Percentiles rank a stretch among this genome's conserved stretches.
These are phyloP conservation scores for Cylindrotheca closterium DNA, from an alignment of 108 stramenopile species.

Conservation along the genomic window DNA sequence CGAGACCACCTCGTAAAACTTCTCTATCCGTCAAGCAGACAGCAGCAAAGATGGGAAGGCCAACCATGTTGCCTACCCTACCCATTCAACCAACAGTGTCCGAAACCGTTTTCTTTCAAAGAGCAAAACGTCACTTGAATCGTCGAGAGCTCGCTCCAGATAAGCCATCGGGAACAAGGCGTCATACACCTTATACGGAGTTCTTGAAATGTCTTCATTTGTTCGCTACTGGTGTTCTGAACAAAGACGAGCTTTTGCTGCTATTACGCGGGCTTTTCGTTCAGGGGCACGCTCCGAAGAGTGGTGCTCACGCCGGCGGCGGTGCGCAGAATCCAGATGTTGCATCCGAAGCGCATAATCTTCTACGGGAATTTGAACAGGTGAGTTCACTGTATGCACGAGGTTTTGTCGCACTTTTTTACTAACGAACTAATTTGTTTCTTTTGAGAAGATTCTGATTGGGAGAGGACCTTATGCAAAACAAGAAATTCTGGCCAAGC, in stretches of 20 bases:
- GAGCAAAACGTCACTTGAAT: conserved; percentile 65
- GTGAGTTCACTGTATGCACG: conserved; percentile 21
- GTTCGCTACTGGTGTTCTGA: conserved; percentile 83
- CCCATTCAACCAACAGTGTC: conserved; percentile 60
- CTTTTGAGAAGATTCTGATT: conserved; percentile 39
- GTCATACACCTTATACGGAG: conserved; percentile 86
- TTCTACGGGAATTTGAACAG: conserved; percentile 70
- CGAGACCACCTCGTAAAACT: conserved; percentile 70
- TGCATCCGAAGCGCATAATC: conserved; percentile 51
- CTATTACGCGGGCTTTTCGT: conserved; percentile 84
- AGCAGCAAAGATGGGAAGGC: conserved; percentile 63
- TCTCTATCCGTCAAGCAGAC: conserved; percentile 61
- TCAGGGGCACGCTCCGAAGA: conserved; percentile 85
- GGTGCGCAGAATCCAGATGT: conserved; percentile 49
- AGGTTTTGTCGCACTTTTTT: not conserved
- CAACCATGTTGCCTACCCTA: conserved; percentile 54
- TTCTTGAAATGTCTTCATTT: conserved; percentile 92
- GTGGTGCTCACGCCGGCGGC: conserved; percentile 54
- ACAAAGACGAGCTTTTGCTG: conserved; percentile 86
- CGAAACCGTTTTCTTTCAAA: conserved; percentile 77
- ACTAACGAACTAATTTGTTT: not conserved
- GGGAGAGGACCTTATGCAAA: conserved; percentile 77
- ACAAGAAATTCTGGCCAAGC: conserved; percentile 55
- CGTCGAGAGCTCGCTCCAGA: conserved; percentile 76
- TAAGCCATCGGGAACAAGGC: conserved; percentile 55